Evolutionary conservation across 768 basidiomycete genomes (phyloP).

Genomic region (Termitomyces sp.): DNA sequence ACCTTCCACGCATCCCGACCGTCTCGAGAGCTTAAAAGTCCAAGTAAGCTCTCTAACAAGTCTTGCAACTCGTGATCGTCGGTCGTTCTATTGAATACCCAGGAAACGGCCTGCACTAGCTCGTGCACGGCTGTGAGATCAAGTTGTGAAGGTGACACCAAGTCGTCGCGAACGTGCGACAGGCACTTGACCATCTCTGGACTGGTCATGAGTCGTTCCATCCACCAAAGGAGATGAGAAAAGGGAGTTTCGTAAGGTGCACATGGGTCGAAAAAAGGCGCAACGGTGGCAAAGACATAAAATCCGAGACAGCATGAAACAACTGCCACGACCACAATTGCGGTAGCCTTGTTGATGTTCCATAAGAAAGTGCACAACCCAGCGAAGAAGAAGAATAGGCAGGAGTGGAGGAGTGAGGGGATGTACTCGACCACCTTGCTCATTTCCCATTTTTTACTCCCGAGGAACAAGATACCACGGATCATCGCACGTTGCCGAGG

Average conservation of each 20-base stretch:
- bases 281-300: not conserved
- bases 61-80: conserved; percentile 2
- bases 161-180: not conserved
- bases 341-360: not conserved
- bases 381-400: conserved; percentile 3
- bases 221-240: not conserved
- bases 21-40: not conserved
- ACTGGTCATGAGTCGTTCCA: not conserved
- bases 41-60: conserved; percentile 1
- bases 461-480: not conserved
- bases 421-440: not conserved
- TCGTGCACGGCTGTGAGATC: not conserved
- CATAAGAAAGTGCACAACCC: conserved; percentile 1
- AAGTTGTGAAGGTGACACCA: not conserved
- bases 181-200: not conserved
- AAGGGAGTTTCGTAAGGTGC: conserved; percentile 6
- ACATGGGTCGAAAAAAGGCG: conserved; percentile 1
- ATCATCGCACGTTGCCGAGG: conserved; percentile 1
- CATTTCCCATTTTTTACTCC: conserved; percentile 4
- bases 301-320: not conserved
- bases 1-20: not conserved
- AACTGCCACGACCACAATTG: not conserved
- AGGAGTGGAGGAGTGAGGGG: not conserved
- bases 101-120: not conserved
- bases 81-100: conserved; percentile 1